phyloP scores from a whole-genome alignment of 768 basidiomycete genomes.

The Flagelloscypha sp. region DNA sequence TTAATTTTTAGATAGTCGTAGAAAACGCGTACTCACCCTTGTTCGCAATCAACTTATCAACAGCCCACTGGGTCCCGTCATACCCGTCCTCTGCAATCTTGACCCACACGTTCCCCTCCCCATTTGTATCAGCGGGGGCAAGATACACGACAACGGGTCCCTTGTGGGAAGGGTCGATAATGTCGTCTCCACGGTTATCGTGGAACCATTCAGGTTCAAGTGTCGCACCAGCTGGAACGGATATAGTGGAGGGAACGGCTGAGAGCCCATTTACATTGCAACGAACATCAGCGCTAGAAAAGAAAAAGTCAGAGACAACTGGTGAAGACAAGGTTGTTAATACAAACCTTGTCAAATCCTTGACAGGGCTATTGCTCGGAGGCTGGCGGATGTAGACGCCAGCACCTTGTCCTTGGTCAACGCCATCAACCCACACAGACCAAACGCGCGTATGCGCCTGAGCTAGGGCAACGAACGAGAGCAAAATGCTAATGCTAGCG shows the following conservation, averaged over 20 bases:
- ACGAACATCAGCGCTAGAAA: background rate
- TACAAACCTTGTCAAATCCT: slow-evolving; percentile 23
- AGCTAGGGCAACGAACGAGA: slow-evolving; percentile 15
- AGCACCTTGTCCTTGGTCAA: slow-evolving; percentile 26
- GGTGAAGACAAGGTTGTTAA: no score
- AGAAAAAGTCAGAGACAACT: slow-evolving; percentile 13
- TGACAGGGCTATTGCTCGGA: slow-evolving; percentile 28
- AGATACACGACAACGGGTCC: slow-evolving; percentile 29
- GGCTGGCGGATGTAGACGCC: slow-evolving; percentile 28
- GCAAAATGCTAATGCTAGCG: no score
- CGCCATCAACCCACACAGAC: slow-evolving; percentile 29
- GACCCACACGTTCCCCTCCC: slow-evolving; percentile 21
- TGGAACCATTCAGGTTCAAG: slow-evolving; percentile 30
- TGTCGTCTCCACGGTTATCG: slow-evolving; percentile 27
- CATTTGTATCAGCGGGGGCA: slow-evolving; percentile 12
- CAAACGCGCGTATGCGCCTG: slow-evolving; percentile 27
- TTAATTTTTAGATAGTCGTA: background rate
- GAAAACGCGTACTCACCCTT: background rate
- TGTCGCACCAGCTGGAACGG: slow-evolving; percentile 23
- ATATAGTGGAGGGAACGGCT: slow-evolving; percentile 22
- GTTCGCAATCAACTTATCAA: slow-evolving; percentile 21
- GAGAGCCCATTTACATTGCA: background rate
- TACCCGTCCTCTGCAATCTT: slow-evolving; percentile 24
- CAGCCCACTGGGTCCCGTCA: slow-evolving; percentile 20
- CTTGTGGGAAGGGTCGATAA: slow-evolving; percentile 27